phyloP scores from a whole-genome alignment of 257 asterid genomes.

The Scutellaria barbata region DNA sequence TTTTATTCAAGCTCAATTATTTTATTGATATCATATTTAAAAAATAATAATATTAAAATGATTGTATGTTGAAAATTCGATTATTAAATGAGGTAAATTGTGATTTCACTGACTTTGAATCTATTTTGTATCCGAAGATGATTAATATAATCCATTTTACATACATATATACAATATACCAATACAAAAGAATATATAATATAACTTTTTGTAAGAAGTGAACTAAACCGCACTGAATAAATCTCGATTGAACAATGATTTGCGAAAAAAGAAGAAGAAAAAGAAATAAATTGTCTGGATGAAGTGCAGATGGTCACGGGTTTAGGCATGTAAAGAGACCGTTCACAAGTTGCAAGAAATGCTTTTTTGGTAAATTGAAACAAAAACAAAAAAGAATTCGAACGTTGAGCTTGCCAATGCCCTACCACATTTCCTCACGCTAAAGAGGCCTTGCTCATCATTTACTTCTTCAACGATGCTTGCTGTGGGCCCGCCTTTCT shows the following conservation, averaged over 20 bases:
- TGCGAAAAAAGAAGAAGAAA: neutral
- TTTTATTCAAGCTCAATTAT: too few relatives aligned
- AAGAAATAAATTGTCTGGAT: neutral
- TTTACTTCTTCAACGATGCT: constrained; percentile 36
- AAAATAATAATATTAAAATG: too few relatives aligned
- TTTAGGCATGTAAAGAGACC: neutral
- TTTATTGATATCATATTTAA: too few relatives aligned
- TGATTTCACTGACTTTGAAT: too few relatives aligned
- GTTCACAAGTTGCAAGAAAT: constrained; percentile 34
- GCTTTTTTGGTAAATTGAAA: constrained; percentile 35
- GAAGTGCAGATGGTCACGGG: neutral
- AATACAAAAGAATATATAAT: too few relatives aligned
- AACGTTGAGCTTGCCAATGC: constrained; percentile 57
- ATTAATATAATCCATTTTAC: too few relatives aligned
- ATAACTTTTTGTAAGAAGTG: too few relatives aligned
- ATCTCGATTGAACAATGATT: too few relatives aligned
- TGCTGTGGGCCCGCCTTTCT: constrained; percentile 19
- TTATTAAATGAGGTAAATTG: too few relatives aligned
- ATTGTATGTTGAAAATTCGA: too few relatives aligned
- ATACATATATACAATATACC: neutral
- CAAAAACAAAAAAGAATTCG: constrained; percentile 41
- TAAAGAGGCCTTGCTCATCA: constrained; percentile 43
- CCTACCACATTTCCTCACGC: constrained; percentile 46
- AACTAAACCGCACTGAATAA: too few relatives aligned
- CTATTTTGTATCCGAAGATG: too few relatives aligned